Evolutionary conservation across 164 flowering plant genomes (phyloP), one percentile per base, ranked within the genome.

Genomic region (Chimonanthus praecox): DNA sequence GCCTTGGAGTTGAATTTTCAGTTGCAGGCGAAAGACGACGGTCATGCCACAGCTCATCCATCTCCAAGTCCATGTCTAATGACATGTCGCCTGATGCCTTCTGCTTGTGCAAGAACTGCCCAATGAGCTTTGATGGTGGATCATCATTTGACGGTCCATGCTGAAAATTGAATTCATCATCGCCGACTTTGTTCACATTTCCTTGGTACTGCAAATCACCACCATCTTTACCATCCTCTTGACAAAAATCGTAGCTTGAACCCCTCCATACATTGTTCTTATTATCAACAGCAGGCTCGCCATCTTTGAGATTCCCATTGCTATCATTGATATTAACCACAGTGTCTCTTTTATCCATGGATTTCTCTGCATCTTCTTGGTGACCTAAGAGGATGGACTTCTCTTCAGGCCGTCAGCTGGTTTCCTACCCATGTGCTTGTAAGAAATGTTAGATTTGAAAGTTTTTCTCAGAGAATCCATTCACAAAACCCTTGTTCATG

Each of bases 161-260:
- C 16, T 4, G 45, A 33, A 47, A 15, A 8, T n/a, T 13, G 64
- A 20, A 54, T n/a, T 18, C 58, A 62, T 58, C 74, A 46, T 49
- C 6, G 43, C 63, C 49, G 11, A 9, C 58, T 15, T 3, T 66
- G 10, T 21, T 58, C 3, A 20, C 2, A 76, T 58, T 64, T 20
- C 67, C 49, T 18, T 20, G n/a, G 16, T 66, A 16, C 47, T 44
- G 68, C 13, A 15, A 3, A 9, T 44, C 49, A 45, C 68, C 45
- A 13, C 49, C 68, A 66, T 66, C 49, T 16, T 4, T 16, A 3
- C 18, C 48, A 16, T 16, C 18, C 45, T 76, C 83, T 33, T 76
- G 74, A 72, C 83, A 70, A 64, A 81, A 81, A 7, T 78, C 83
- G 47, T 82, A 80, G 71, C 86, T 84, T 2, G 79, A 77, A 16